Evolutionary conservation across 805 yeast genomes (phyloP), one percentile per base, ranked within the genome.

Genomic region (Saccharomycopsis fibuligera): DNA sequence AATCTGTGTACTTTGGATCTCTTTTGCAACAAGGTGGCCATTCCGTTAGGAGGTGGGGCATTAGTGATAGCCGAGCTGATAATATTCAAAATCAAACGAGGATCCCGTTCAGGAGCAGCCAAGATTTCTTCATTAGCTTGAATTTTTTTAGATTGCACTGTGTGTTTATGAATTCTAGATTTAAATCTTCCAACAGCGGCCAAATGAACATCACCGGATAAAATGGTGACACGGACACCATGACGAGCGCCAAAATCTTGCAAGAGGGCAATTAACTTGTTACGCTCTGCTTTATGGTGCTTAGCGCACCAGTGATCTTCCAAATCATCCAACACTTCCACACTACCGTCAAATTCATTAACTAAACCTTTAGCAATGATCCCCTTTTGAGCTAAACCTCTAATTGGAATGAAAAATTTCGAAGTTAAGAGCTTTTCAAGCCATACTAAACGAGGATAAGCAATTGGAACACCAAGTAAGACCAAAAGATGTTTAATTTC

Each of bases 271-370:
- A 90, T 67, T 35, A 91, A 70, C 56, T 62, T 61, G 64, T 91
- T 91, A 53, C 99, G 76, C 66, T 91, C 99, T 43, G 66, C 65
- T 63, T 91, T 93, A 67, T 91, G 99, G 62, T 82, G 76, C 51
- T 74, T 74, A 3, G 96, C 83, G 63, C 97, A 89, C 99, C 99
- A 91, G 67, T 91, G 98, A 62, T 91, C 99, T 60, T 89, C 83
- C 64, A 93, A 72, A 63, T 91, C 98, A 61, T 93, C 98, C 56
- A 93, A 73, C 14, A 91, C 78, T 66, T 91, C 98, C 4, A 91
- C 81, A 36, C 84, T 79, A 1, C 97, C 97, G 62, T 90, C 96
- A 60, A 90, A 91, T 57, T 86, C 93, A 61, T 93, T 91, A 23
- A 88, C 88, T 30, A 91, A 65, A 0, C 96, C 95, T 51, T 74